Evolutionary conservation across 495 filamentous ascomycete genomes (phyloP).

Genomic region (Usnea hakonensis): DNA sequence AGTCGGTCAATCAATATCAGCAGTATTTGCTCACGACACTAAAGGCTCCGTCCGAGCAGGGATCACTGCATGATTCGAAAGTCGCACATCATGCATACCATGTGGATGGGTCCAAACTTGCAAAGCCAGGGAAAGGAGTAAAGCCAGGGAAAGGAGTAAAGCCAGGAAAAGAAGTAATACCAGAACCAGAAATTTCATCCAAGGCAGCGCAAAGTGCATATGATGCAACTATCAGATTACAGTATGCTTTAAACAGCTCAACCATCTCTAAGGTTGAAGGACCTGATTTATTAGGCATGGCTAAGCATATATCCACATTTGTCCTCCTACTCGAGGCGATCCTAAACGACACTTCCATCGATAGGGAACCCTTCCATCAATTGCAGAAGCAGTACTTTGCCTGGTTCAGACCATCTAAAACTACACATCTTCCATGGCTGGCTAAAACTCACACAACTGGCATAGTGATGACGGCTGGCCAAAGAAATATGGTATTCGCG

Average conservation of each 20-base stretch:
- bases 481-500: conserved; percentile 6
- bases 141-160: neutral
- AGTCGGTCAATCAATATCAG: neutral
- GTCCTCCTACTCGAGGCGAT: neutral
- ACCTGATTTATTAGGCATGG: conserved; percentile 5
- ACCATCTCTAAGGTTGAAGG: neutral
- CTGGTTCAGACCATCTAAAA: neutral
- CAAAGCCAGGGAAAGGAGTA: neutral
- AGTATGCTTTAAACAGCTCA: neutral
- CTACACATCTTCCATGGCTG: conserved; percentile 1
- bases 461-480: conserved; percentile 11
- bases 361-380: conserved; percentile 4
- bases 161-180: neutral
- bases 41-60: neutral
- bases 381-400: neutral
- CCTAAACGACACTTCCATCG: neutral
- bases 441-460: neutral
- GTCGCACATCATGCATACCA: neutral
- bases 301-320: conserved; percentile 3
- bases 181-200: neutral
- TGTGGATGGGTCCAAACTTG: no score
- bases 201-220: neutral
- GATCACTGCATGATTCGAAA: neutral
- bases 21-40: neutral
- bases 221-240: neutral